Percentiles rank a stretch among this genome's conserved stretches.
These are phyloP conservation scores for Brachypodium distachyon DNA, from an alignment of 202 grass and related monocot species.

Conservation along the genomic window DNA sequence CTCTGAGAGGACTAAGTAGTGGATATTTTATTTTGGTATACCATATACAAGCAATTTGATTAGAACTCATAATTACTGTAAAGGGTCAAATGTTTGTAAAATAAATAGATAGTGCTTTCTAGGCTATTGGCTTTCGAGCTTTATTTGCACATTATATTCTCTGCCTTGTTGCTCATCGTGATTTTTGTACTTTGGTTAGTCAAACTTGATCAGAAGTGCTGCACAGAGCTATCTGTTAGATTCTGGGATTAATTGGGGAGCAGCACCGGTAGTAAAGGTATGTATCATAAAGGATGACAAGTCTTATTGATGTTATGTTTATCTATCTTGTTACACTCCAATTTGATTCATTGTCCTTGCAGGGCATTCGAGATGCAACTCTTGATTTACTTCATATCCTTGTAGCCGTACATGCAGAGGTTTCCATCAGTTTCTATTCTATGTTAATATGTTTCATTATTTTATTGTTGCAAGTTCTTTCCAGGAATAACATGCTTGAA, in stretches of 20 bases:
- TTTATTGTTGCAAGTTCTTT: conserved; percentile 15
- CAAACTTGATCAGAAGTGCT: conserved; percentile 86
- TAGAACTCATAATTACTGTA: background rate
- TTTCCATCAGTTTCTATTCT: conserved; percentile 26
- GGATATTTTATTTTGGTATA: conserved; percentile 6
- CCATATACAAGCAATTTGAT: background rate
- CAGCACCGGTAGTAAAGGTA: conserved; percentile 91
- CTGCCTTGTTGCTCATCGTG: conserved; percentile 7
- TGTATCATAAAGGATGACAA: conserved; percentile 3
- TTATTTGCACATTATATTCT: background rate
- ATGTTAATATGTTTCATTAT: conserved; percentile 18
- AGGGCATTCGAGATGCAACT: conserved; percentile 98
- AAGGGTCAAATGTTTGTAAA: background rate
- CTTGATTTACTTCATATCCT: conserved; percentile 95
- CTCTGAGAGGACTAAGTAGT: background rate
- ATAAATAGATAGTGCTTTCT: background rate
- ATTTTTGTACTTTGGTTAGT: conserved; percentile 45
- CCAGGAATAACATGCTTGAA: conserved; percentile 12
- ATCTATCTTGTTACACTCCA: conserved; percentile 1
- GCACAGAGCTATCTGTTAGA: conserved; percentile 81
- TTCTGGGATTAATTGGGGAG: conserved; percentile 87
- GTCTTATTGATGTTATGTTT: background rate
- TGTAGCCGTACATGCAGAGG: conserved; percentile 95
- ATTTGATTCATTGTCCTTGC: conserved; percentile 34
- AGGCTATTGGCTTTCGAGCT: background rate